Evolutionary conservation across 768 basidiomycete genomes (phyloP).

Genomic region (Cubamyces sp.): DNA sequence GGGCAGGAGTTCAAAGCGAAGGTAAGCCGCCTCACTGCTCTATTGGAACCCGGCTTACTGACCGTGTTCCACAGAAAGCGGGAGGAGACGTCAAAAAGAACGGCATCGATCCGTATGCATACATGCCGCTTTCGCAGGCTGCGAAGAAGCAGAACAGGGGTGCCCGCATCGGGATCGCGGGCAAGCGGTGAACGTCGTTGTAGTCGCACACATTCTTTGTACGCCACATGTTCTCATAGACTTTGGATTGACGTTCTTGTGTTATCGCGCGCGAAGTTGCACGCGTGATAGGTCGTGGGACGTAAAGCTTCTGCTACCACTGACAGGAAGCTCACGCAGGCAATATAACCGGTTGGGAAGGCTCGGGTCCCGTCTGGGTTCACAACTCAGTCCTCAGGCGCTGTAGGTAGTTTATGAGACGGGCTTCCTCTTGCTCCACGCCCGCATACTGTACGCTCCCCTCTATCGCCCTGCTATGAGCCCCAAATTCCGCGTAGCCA

Average conservation of each 20-base stretch:
- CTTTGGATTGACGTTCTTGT: constrained; percentile 14
- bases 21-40: constrained; percentile 49
- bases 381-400: too few species aligned
- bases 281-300: neutral
- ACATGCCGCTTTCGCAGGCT: constrained; percentile 82
- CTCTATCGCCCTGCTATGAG: neutral
- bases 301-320: neutral
- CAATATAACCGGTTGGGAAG: too few species aligned
- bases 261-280: constrained; percentile 10
- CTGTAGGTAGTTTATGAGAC: too few species aligned
- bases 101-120: constrained; percentile 91
- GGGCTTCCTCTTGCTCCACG: too few species aligned
- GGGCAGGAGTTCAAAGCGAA: constrained; percentile 97
- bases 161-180: constrained; percentile 58
- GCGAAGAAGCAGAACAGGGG: constrained; percentile 63
- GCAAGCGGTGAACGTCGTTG: constrained; percentile 51
- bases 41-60: constrained; percentile 5
- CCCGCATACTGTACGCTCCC: neutral
- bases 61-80: constrained; percentile 66
- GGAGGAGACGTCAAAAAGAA: constrained; percentile 92
- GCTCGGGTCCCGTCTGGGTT: too few species aligned
- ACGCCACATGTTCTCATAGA: constrained; percentile 17
- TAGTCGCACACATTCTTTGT: constrained; percentile 15
- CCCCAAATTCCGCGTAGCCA: constrained; percentile 38
- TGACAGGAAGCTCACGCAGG: too few species aligned